Base-by-base conservation (phyloP, 139 green algal genomes). In the Pleodorina starrii region DNA sequence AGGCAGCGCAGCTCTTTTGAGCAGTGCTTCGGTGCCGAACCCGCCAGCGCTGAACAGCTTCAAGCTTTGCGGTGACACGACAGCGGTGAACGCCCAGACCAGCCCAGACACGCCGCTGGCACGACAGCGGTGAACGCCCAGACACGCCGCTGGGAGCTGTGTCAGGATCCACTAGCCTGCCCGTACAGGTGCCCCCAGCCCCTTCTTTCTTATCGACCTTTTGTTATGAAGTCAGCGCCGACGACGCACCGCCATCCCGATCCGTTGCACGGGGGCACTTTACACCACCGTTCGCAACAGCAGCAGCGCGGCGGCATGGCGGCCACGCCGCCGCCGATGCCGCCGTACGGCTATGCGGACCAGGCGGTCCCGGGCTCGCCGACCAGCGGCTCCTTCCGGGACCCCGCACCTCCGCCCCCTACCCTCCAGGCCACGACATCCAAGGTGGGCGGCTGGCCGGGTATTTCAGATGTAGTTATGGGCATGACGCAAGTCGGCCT, bases 281-380 rank as follows among this genome's bases (percentile, higher is more conserved):
- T 80, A 25, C 72, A 80, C 72, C 23, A 80, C 21, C 72, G 72
- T 14, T 38, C 40, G 21, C 14, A 19, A 4, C 72, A 80, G 42
- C 72, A 80, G 42, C 72, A 80, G 72, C 72, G 63, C n/a, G 43
- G 40, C 19, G 43, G 42, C 72, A 80, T 59, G 72, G 42, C 21
- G 16, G 63, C 10, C 9, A 19, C 43, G 42, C 42, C 23, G 5
- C 72, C 25, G 40, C 35, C 16, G 38, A 29, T 32, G 68, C 68
- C 36, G 35, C 36, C 68, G 35, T 43, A 76, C 68, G 32, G 57
- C 57, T 68, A 68, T 17, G 19, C 57, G 57, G 57, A 17, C 57
- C 57, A 48, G 19, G 10, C 36, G 12, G 68, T 32, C 68, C 32
- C 68, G 16, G 68, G 68, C 63, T 73, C 63, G 27, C 63, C 63